Evolutionary conservation across 768 basidiomycete species (phyloP).

Genomic region (Dioszegia aurantiaca): DNA sequence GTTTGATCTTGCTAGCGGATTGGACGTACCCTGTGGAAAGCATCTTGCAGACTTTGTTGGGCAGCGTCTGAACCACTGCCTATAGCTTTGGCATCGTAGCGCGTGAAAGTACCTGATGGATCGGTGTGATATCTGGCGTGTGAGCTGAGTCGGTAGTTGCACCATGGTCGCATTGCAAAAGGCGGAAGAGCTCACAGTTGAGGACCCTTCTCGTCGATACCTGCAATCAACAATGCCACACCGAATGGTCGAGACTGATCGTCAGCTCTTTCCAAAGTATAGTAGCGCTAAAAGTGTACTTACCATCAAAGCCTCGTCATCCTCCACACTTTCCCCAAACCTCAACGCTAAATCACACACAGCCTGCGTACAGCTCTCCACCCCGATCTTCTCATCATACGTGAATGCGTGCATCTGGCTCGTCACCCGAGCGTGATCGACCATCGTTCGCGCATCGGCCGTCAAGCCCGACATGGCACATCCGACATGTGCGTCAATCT

Average conservation of each 20-base stretch:
- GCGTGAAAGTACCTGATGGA: constrained; percentile 94
- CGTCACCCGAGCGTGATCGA: constrained; percentile 97
- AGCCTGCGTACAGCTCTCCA: constrained; percentile 96
- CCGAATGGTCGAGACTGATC: constrained; percentile 86
- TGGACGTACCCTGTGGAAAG: constrained; percentile 79
- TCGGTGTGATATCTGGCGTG: constrained; percentile 84
- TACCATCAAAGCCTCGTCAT: constrained; percentile 96
- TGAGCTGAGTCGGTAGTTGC: constrained; percentile 4
- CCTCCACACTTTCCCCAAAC: constrained; percentile 98
- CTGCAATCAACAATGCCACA: constrained; percentile 95
- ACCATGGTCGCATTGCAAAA: background rate
- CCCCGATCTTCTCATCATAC: constrained; percentile 93
- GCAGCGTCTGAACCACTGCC: constrained; percentile 97
- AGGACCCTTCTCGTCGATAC: constrained; percentile 90
- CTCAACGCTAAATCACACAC: constrained; percentile 94
- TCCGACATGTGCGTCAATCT: constrained; percentile 92
- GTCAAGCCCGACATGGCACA: constrained; percentile 95
- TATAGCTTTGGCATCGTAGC: constrained; percentile 97
- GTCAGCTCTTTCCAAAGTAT: constrained; percentile 3
- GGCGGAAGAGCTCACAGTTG: constrained; percentile 68
- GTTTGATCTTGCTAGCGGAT: no score
- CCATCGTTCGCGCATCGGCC: constrained; percentile 98
- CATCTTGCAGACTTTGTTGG: constrained; percentile 93
- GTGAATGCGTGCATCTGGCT: constrained; percentile 79
- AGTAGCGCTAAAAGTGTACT: constrained; percentile 25